phyloP scores from a whole-genome alignment of 345 rosid species.

The Noccaea bulbosa region DNA sequence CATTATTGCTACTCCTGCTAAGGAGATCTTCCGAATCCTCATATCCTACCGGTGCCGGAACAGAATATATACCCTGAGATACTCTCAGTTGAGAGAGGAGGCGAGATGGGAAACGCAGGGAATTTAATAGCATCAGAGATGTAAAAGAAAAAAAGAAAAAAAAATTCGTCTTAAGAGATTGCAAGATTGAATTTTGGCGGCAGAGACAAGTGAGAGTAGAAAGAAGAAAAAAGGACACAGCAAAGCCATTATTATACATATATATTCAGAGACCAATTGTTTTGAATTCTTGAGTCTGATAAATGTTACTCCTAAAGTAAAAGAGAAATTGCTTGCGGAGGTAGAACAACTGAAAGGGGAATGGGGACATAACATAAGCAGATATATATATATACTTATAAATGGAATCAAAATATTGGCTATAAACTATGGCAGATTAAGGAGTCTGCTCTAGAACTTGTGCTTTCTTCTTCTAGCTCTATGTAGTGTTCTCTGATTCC shows the following conservation, averaged over 20 bases:
- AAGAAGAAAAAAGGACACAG: neutral
- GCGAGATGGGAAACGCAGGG: conserved; percentile 41
- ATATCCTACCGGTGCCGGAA: neutral
- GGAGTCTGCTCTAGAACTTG: conserved; percentile 13
- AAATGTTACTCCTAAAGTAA: conserved; percentile 19
- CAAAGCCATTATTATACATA: neutral
- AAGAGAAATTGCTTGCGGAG: neutral
- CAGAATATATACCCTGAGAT: conserved; percentile 18
- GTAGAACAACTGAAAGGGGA: conserved; percentile 14
- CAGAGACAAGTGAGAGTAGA: neutral
- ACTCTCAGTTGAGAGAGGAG: conserved; percentile 22
- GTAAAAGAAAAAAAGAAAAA: neutral
- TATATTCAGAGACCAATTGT: neutral
- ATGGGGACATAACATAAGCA: too few species aligned
- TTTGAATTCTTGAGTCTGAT: conserved; percentile 13
- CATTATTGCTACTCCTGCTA: conserved; percentile 40
- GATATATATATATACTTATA: conserved; percentile 34
- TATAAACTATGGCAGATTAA: conserved; percentile 32
- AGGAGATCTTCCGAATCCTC: conserved; percentile 35
- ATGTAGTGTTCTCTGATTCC: conserved; percentile 46
- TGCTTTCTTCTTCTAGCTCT: conserved; percentile 36
- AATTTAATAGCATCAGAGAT: conserved; percentile 14
- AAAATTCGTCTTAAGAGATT: neutral
- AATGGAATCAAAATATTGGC: conserved; percentile 42
- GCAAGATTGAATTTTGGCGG: neutral